phyloP scores from a whole-genome alignment of 2,329 filamentous ascomycete species.

The Thielaviopsis cerberus region DNA sequence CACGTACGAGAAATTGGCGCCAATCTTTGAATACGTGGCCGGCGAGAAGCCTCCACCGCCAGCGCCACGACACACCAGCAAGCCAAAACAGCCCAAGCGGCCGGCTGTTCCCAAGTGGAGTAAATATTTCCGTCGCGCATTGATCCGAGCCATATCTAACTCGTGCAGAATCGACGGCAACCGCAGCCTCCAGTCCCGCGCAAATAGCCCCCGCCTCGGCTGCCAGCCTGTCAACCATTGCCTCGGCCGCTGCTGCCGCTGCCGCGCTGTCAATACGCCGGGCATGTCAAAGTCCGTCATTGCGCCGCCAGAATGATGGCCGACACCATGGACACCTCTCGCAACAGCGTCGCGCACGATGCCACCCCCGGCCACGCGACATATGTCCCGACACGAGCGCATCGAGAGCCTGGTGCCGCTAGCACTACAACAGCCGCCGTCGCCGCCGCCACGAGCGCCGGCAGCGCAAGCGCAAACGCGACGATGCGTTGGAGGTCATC shows the following conservation, averaged over 20 bases:
- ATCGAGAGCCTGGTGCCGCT: slow-evolving; percentile 38
- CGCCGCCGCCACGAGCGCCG: too few species aligned
- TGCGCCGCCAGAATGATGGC: slow-evolving; percentile 8
- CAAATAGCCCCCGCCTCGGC: not conserved
- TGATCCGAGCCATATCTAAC: too few species aligned
- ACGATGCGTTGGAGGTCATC: slow-evolving; percentile 35
- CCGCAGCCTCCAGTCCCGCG: not conserved
- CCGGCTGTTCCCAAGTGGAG: slow-evolving; percentile 43
- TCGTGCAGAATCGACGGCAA: not conserved
- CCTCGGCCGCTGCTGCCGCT: slow-evolving; percentile 19
- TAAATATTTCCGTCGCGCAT: slow-evolving; percentile 1
- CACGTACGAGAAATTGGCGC: slow-evolving; percentile 61
- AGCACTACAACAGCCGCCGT: slow-evolving; percentile 27
- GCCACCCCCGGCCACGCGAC: slow-evolving; percentile 68
- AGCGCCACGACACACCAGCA: slow-evolving; percentile 79
- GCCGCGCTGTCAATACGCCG: slow-evolving; percentile 13
- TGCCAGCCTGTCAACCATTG: not conserved
- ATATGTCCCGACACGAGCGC: slow-evolving; percentile 64
- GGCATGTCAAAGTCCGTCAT: not conserved
- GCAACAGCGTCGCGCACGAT: slow-evolving; percentile 66
- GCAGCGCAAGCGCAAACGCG: slow-evolving; percentile 56
- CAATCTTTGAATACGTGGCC: slow-evolving; percentile 77
- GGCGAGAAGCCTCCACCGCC: slow-evolving; percentile 80
- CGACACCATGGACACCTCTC: slow-evolving; percentile 16
- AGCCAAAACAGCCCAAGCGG: slow-evolving; percentile 59